phyloP scores from a whole-genome alignment of 345 rosid genomes.

The Brassica carinata region DNA sequence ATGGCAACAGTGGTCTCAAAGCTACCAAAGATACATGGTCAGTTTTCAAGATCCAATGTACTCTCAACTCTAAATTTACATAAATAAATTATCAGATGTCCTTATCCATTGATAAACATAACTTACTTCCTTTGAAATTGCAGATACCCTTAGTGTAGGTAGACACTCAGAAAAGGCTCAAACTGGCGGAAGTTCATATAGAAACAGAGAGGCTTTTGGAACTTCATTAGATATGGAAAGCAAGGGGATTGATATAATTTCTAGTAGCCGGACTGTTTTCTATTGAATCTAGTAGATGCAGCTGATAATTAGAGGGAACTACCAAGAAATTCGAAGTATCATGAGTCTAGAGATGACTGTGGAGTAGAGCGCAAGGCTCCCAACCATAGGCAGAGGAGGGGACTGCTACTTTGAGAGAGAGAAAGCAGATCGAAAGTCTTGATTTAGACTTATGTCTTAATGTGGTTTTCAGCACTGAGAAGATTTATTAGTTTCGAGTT shows the following conservation, averaged over 20 bases:
- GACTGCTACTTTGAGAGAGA: constrained; percentile 64
- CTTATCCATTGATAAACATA: no score
- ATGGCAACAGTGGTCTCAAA: constrained; percentile 78
- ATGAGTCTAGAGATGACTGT: constrained; percentile 82
- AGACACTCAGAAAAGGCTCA: no score
- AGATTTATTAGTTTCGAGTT: no score
- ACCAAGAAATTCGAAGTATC: constrained; percentile 84
- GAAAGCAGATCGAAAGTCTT: constrained; percentile 57
- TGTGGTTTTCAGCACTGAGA: no score
- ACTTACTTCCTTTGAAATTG: no score
- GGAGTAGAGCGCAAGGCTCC: constrained; percentile 82
- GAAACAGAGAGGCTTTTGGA: no score
- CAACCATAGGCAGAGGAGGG: constrained; percentile 56
- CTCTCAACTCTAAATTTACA: background rate
- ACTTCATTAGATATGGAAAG: no score
- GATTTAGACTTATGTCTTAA: no score
- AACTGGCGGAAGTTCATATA: no score
- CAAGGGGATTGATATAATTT: no score
- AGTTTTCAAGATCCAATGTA: constrained; percentile 30
- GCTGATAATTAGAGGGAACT: constrained; percentile 68
- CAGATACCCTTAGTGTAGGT: no score
- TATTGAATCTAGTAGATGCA: constrained; percentile 92
- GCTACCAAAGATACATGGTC: constrained; percentile 78
- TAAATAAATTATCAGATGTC: background rate
- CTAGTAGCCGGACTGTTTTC: constrained; percentile 24